Percentiles rank a stretch among this genome's conserved stretches.
These are phyloP conservation scores for Styphnolobium japonicum DNA, from an alignment of 306 rosid species.

Conservation along the genomic window DNA sequence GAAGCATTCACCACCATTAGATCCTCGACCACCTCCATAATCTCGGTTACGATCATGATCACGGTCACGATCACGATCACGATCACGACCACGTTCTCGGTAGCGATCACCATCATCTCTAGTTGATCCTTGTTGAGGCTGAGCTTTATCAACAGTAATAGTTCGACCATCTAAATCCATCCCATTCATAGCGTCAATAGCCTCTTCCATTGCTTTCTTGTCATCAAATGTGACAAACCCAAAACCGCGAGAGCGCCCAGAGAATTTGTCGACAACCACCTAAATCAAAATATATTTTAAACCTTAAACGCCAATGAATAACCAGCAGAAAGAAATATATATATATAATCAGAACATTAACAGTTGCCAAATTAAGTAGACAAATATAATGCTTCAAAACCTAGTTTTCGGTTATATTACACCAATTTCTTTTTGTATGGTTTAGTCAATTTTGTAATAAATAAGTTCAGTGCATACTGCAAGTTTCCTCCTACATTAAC, in stretches of 20 bases:
- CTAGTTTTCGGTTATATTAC: background rate
- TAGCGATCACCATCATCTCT: constrained; percentile 88
- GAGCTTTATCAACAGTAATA: constrained; percentile 97
- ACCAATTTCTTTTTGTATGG: background rate
- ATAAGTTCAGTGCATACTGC: background rate
- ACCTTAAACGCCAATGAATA: background rate
- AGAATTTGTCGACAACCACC: constrained; percentile 98
- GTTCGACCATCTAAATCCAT: constrained; percentile 96
- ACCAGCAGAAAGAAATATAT: background rate
- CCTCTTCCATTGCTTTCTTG: constrained; percentile 96
- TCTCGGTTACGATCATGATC: constrained; percentile 24
- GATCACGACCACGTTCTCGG: constrained; percentile 48
- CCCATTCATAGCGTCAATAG: constrained; percentile 95
- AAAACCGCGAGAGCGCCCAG: constrained; percentile 99
- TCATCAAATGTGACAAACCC: constrained; percentile 99
- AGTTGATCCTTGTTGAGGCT: constrained; percentile 88
- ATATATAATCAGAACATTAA: background rate
- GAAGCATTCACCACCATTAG: constrained; percentile 88
- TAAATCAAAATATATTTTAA: constrained; percentile 19
- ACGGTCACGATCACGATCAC: constrained; percentile 27
- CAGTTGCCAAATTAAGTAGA: background rate
- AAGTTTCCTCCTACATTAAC: background rate
- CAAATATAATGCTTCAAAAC: background rate
- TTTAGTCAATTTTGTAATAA: constrained; percentile 1
- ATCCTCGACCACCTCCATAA: constrained; percentile 75